A percentile compares a stretch with the other conserved stretches of the same genome.
Conservation (phyloP, 306 rosid genomes). For the Styphnolobium japonicum region DNA sequence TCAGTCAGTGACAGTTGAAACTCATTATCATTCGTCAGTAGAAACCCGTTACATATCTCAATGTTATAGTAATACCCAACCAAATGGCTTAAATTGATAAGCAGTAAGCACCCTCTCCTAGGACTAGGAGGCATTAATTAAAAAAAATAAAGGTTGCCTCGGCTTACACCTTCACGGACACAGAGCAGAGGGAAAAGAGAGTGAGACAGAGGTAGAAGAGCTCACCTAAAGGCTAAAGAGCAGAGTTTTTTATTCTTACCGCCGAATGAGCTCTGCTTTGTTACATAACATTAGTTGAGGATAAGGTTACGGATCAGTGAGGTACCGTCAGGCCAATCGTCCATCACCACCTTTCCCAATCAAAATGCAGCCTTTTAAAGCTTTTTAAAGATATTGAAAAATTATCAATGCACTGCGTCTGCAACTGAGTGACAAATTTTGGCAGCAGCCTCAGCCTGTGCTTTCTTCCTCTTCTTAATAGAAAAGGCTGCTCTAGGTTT, state of each 20-base stretch:
- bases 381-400: background rate
- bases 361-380: conserved; percentile 41
- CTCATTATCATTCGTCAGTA: conserved; percentile 22
- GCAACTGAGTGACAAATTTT: conserved; percentile 21
- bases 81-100: conserved; percentile 11
- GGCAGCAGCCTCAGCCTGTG: conserved; percentile 7
- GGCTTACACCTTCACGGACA: conserved; percentile 44
- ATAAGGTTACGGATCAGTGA: conserved; percentile 60
- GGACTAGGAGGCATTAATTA: conserved; percentile 17
- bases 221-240: background rate
- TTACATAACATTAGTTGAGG: conserved; percentile 23
- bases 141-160: conserved; percentile 16
- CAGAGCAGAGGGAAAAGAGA: too few relatives aligned
- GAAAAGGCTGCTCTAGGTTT: conserved; percentile 11
- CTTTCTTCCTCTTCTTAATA: conserved; percentile 17
- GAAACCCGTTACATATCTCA: conserved; percentile 37
- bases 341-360: conserved; percentile 53
- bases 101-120: conserved; percentile 38
- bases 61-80: conserved; percentile 33
- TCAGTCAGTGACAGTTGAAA: conserved; percentile 7
- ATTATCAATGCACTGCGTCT: background rate
- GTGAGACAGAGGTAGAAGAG: background rate
- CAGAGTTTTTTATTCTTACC: background rate
- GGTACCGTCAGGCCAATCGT: conserved; percentile 43
- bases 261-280: conserved; percentile 15